Base-by-base conservation (phyloP, 805 yeast species). In the Candida arabinofermentans region DNA sequence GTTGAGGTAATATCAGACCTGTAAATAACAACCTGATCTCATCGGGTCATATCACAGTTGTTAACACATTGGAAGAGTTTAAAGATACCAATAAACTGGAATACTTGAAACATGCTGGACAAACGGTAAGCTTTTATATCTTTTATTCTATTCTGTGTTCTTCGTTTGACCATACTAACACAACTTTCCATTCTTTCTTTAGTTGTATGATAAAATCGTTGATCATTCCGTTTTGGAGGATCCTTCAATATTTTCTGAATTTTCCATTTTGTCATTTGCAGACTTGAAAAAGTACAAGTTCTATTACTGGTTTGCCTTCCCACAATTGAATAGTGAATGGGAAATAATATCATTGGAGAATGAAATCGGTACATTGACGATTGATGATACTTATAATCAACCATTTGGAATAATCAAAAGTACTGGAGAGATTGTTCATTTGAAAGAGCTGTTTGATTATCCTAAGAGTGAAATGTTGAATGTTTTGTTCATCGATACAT, bases 271-370 rank as follows among this genome's bases (percentile, higher is more conserved):
- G 23, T 72, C 89, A 32, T 93, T 81, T 64, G 84, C 95, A 1
- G 99, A 93, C 61, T 72, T 93, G 58, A 93, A 93, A 61, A 87
- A 85, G 64, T 90, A 85, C 67, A 81, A 75, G 55, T 91, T 84
- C 57, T 84, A 76, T 55, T 90, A 93, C 63, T 95, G 99, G 99
- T 74, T 86, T 49, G 83, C 87, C 13, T 79, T 79, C 48, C 97
- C 99, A 0, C 65, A 76, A 1, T 59, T 87, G 26, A 69, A 70
- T 30, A 63, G 79, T 8, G 66, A 65, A 10, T 83, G 88, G 87
- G 36, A 48, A 5, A 31, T 48, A 8, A 29, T 35, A 43, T 51
- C 43, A 31, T 19, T 42, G 49, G 34, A 41, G 3, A 13, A 36
- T 2, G 39, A 23, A 2, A 14, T 36, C 9, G 8, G 36, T 27